phyloP scores from a whole-genome alignment of 805 yeast species.

The Candida wancherniae region DNA sequence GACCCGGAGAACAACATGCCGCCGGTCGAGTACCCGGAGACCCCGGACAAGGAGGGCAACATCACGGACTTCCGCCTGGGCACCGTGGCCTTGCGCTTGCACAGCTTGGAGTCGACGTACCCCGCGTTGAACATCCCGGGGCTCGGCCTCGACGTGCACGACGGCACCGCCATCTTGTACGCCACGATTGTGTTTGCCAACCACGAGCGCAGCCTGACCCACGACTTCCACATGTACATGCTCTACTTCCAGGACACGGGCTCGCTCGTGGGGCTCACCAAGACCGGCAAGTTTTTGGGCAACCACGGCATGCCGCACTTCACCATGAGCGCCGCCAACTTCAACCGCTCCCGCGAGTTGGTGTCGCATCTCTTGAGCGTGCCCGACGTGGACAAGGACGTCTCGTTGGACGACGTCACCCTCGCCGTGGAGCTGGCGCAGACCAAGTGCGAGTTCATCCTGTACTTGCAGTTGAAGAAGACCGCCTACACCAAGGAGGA shows the following conservation, averaged over 20 bases:
- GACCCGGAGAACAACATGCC: slow-evolving; percentile 23
- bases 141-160: slow-evolving; percentile 11
- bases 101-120: slow-evolving; percentile 21
- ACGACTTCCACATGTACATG: slow-evolving; percentile 50
- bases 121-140: slow-evolving; percentile 17
- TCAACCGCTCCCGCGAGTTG: slow-evolving; percentile 41
- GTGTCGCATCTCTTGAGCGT: slow-evolving; percentile 41
- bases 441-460: slow-evolving; percentile 63
- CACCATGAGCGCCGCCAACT: slow-evolving; percentile 37
- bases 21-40: slow-evolving; percentile 13
- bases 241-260: slow-evolving; percentile 67
- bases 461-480: slow-evolving; percentile 65
- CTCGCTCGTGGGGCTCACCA: slow-evolving; percentile 51
- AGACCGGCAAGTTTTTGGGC: slow-evolving; percentile 62
- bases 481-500: slow-evolving; percentile 51
- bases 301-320: slow-evolving; percentile 59
- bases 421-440: slow-evolving; percentile 27
- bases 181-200: slow-evolving; percentile 31
- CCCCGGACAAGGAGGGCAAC: slow-evolving; percentile 23
- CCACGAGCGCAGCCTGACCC: slow-evolving; percentile 37
- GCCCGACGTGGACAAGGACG: slow-evolving; percentile 36
- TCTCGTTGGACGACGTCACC: slow-evolving; percentile 36
- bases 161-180: slow-evolving; percentile 35
- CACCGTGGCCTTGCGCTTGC: slow-evolving; percentile 20
- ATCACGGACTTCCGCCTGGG: slow-evolving; percentile 24